These are phyloP conservation scores for Trichoderma sp. DNA, from an alignment of 2,329 filamentous ascomycete genomes.

Conservation along the genomic window DNA sequence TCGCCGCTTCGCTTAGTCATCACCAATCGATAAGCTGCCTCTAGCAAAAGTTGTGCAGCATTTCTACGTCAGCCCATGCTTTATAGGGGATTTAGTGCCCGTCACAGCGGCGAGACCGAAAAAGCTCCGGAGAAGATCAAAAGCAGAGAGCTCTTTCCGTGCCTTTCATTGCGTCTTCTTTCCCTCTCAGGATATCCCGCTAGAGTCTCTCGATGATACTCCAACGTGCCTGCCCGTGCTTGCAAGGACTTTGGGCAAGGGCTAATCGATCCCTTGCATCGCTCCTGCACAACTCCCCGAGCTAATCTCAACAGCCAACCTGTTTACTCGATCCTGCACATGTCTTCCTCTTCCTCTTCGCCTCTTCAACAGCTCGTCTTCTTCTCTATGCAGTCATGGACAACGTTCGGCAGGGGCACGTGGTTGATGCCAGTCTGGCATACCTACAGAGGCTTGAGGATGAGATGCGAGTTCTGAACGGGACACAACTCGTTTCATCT, in stretches of 20 bases:
- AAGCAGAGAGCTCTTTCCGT: neutral
- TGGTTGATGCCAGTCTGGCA: neutral
- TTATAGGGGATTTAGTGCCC: neutral
- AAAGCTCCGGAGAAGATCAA: neutral
- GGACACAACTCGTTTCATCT: neutral
- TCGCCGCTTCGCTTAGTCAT: neutral
- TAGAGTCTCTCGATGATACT: neutral
- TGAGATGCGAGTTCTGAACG: neutral
- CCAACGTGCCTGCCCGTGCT: neutral
- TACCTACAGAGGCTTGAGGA: neutral
- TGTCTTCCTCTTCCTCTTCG: neutral
- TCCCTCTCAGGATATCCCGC: neutral
- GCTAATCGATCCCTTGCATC: neutral
- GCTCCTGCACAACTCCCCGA: neutral
- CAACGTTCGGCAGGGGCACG: neutral
- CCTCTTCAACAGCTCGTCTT: too few species aligned
- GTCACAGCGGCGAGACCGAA: neutral
- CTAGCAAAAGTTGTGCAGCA: neutral
- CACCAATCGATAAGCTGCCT: neutral
- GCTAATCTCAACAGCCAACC: neutral
- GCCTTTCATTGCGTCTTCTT: neutral
- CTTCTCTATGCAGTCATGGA: constrained; percentile 3
- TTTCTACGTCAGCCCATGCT: neutral
- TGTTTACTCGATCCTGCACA: too few species aligned
- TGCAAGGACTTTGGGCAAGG: neutral